Conservation (phyloP, 2,329 filamentous ascomycete species). For the Talaromyces sp. region DNA sequence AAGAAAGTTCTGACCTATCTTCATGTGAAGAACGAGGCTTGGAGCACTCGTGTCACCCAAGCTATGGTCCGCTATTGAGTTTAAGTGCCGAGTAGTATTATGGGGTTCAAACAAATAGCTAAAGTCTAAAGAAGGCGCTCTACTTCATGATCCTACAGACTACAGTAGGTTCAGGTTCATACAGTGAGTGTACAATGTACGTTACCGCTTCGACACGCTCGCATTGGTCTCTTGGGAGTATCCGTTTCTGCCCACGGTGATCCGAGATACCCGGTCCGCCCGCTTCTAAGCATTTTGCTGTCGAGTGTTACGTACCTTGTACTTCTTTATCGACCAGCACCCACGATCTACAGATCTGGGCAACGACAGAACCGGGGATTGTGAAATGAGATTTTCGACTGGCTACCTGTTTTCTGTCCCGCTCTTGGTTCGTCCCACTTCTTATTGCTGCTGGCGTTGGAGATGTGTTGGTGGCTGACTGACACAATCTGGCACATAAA, state of each 20-base stretch:
- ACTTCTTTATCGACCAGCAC: not conserved
- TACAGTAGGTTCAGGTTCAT: not conserved
- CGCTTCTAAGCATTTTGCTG: not conserved
- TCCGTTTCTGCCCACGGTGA: not conserved
- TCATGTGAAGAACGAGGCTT: not conserved
- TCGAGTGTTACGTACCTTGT: not conserved
- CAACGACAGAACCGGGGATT: not conserved
- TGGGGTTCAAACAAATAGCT: not conserved
- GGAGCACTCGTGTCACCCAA: not conserved
- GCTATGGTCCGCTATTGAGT: not conserved
- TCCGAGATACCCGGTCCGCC: constrained; percentile 3
- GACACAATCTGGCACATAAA: not conserved
- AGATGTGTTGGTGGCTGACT: not conserved
- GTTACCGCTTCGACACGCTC: not conserved
- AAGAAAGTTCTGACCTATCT: not conserved
- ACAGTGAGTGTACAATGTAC: not conserved
- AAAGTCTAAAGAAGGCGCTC: not conserved
- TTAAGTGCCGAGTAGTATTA: not conserved
- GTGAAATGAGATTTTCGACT: not conserved
- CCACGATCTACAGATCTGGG: constrained; percentile 5
- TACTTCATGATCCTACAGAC: not conserved
- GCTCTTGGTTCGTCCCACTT: constrained; percentile 3
- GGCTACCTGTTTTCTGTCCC: not conserved
- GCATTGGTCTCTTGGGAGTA: not conserved
- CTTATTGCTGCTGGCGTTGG: not conserved